Evolutionary conservation across 2,329 filamentous ascomycete species (phyloP), one percentile per base, ranked within the genome.

Genomic region (Cercospora citrullina): DNA sequence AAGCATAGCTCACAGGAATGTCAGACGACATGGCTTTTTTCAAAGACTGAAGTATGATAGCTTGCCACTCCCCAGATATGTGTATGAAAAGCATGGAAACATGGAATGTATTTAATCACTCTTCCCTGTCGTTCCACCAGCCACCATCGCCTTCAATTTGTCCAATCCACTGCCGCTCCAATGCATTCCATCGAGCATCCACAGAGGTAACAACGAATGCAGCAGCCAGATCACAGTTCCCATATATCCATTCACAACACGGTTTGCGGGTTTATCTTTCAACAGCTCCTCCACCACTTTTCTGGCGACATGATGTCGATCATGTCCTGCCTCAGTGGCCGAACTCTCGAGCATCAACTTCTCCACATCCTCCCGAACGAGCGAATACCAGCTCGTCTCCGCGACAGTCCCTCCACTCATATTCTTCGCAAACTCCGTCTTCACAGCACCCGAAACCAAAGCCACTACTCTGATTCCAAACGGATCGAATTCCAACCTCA

Each of bases 321-420:
- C 72, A 57, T 66, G 63, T 5, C 63, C 66, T 4, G 48, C 69
- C 36, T 36, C 62, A 36, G 28, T 53, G 4, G 30, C 39, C 39
- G 67, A 28, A n/a, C 51, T 39, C 7, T 57, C 57, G 1, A 58
- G 18, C 69, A 69, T 68, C 30, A 60, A 53, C 16, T 30, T 57
- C 36, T 72, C 70, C 9, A 64, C 64, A 12, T 84, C 81, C 1
- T 76, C 77, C 33, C 81, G 80, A 51, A 87, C 79, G 0, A 84
- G 82, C 31, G 80, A 69, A 74, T 86, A 87, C 30, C 85, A 77
- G 0, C 82, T 85, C 48, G 79, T 78, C 6, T 80, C 78, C 3
- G 79, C 76, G 4, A 88, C 73, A 3, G 76, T 75, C 30, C 84
- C 81, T 14, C 84, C 76, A 4, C 76, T 59, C 33, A 42, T 26